Percentiles rank a stretch among this genome's conserved stretches.
Evolutionary conservation across 78 protist genomes (phyloP).

Genomic region (Dictyostelium brefeldianum): DNA sequence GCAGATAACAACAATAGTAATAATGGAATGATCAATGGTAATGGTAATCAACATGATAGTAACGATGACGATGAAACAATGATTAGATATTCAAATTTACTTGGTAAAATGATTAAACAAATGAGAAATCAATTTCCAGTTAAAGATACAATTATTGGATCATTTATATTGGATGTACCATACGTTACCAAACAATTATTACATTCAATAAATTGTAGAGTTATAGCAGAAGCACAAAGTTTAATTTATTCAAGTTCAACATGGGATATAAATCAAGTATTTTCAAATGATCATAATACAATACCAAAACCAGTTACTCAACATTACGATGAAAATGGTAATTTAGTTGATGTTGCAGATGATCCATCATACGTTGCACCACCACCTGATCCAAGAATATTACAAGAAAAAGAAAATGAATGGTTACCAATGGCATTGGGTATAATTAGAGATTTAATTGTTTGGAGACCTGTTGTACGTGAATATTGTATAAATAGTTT

Average conservation of each 20-base stretch:
- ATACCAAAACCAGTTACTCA: neutral
- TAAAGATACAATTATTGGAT: neutral
- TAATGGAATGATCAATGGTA: neutral
- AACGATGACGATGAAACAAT: neutral
- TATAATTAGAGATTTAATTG: constrained; percentile 15
- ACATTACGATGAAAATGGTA: constrained; percentile 8
- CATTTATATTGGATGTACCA: constrained; percentile 16
- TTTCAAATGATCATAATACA: constrained; percentile 33
- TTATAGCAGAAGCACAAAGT: constrained; percentile 9
- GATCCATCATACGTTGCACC: neutral
- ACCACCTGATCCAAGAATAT: neutral
- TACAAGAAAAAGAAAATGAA: constrained; percentile 3
- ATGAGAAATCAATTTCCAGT: neutral
- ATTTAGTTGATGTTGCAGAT: neutral
- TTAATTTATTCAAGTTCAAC: constrained; percentile 4
- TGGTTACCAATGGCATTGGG: constrained; percentile 22
- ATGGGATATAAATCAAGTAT: constrained; percentile 10
- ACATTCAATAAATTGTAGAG: constrained; percentile 11
- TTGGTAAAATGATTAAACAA: constrained; percentile 23
- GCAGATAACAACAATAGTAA: neutral
- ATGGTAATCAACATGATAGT: neutral
- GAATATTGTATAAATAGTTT: constrained; percentile 33
- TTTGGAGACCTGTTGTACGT: constrained; percentile 55
- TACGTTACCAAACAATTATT: neutral
- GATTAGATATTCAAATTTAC: constrained; percentile 30